Evolutionary conservation across 2,329 filamentous ascomycete species (phyloP).

Genomic region (Penicillium rolfsii): DNA sequence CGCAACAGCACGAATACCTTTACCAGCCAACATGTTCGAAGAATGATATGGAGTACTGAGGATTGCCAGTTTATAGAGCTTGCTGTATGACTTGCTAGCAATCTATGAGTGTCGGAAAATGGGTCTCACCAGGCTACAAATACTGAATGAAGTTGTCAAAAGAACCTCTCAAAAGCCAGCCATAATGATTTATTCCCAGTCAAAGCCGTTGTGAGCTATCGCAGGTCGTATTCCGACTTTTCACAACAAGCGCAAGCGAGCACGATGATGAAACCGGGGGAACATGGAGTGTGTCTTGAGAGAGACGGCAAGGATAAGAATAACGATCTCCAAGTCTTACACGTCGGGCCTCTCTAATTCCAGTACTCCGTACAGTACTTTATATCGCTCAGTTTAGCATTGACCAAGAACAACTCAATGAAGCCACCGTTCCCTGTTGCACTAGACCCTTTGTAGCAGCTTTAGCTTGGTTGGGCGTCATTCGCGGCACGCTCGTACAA

Average conservation of each 20-base stretch:
- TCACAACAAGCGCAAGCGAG: slow-evolving; percentile 4
- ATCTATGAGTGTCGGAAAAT: background rate
- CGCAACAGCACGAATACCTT: slow-evolving; percentile 22
- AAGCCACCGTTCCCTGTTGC: background rate
- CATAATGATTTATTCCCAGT: background rate
- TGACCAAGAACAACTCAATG: background rate
- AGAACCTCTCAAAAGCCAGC: background rate
- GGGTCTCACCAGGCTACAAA: slow-evolving; percentile 8
- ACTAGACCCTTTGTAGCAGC: background rate
- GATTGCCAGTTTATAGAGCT: background rate
- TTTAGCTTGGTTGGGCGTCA: background rate
- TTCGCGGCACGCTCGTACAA: background rate
- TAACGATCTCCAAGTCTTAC: background rate
- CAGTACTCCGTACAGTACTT: background rate
- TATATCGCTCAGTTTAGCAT: background rate
- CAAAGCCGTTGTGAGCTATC: slow-evolving; percentile 9
- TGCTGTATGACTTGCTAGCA: background rate
- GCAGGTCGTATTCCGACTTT: background rate
- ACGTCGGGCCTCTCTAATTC: background rate
- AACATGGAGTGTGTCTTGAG: too few relatives aligned
- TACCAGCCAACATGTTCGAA: slow-evolving; percentile 17
- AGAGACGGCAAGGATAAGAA: background rate
- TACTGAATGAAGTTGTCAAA: background rate
- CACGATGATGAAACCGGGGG: background rate
- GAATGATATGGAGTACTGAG: background rate